Conservation (phyloP, 768 basidiomycete species). For the Suillus decipiens region DNA sequence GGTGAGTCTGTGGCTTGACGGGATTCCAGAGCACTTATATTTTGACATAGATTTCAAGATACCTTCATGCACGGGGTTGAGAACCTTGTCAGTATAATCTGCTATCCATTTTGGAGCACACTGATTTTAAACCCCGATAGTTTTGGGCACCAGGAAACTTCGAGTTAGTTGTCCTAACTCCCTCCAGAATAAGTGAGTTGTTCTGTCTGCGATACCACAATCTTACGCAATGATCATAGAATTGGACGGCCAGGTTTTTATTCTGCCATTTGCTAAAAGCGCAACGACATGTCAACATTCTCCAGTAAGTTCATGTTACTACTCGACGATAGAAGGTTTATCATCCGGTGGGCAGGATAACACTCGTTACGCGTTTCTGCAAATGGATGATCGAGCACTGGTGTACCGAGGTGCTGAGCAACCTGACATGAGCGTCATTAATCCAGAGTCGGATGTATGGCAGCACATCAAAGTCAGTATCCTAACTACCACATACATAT, state of each 20-base stretch:
- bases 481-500: not conserved
- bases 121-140: constrained; percentile 39
- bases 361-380: constrained; percentile 91
- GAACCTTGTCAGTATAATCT: constrained; percentile 56
- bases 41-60: constrained; percentile 65
- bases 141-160: constrained; percentile 95
- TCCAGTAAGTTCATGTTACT: constrained; percentile 56
- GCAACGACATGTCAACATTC: constrained; percentile 90
- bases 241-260: constrained; percentile 72
- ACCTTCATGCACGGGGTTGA: constrained; percentile 81
- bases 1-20: constrained; percentile 27
- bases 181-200: constrained; percentile 50
- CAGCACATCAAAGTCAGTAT: constrained; percentile 83
- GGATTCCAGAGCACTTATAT: constrained; percentile 1
- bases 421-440: constrained; percentile 97
- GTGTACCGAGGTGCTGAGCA: constrained; percentile 97
- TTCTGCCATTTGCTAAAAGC: constrained; percentile 92
- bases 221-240: constrained; percentile 37
- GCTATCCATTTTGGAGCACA: not conserved
- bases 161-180: constrained; percentile 78
- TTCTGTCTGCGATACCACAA: constrained; percentile 1
- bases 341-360: constrained; percentile 68
- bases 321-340: constrained; percentile 1
- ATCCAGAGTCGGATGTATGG: constrained; percentile 98
- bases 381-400: constrained; percentile 91